These are phyloP conservation scores for Cyberlindnera amylophila DNA, from an alignment of 805 yeast genomes.

Conservation along the genomic window DNA sequence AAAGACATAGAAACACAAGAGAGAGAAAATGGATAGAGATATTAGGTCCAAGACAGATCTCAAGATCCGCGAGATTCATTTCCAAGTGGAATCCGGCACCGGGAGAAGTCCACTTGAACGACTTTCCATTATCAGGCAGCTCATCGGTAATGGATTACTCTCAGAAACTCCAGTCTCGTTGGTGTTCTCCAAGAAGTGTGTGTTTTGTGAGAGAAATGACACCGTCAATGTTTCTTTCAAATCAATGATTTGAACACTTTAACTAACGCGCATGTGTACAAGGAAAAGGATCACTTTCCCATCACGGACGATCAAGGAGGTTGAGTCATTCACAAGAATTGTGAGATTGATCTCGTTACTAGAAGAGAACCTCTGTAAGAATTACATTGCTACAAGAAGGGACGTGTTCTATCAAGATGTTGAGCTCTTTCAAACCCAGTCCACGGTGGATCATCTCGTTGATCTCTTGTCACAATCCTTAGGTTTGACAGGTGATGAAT, in stretches of 20 bases:
- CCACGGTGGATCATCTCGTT: constrained; percentile 38
- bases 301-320: constrained; percentile 5
- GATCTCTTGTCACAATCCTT: constrained; percentile 37
- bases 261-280: neutral
- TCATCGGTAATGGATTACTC: constrained; percentile 2
- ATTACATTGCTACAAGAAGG: constrained; percentile 37
- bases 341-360: constrained; percentile 15
- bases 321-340: constrained; percentile 11
- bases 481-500: constrained; percentile 33
- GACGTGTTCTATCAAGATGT: constrained; percentile 65
- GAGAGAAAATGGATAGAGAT: neutral
- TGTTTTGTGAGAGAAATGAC: neutral
- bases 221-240: neutral
- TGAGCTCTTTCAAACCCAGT: constrained; percentile 44
- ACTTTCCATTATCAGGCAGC: neutral
- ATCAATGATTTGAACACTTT: too few species aligned
- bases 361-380: constrained; percentile 17
- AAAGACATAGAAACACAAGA: too few species aligned
- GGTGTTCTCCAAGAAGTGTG: constrained; percentile 3
- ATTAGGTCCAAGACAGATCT: neutral
- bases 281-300: constrained; percentile 17
- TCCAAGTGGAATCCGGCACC: neutral
- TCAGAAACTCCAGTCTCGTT: neutral
- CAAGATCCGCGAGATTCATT: neutral
- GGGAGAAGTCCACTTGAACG: constrained; percentile 1